Percentiles rank a stretch among this genome's conserved stretches.
Conservation (phyloP, 257 asterid genomes). For the Mentha longifolia region DNA sequence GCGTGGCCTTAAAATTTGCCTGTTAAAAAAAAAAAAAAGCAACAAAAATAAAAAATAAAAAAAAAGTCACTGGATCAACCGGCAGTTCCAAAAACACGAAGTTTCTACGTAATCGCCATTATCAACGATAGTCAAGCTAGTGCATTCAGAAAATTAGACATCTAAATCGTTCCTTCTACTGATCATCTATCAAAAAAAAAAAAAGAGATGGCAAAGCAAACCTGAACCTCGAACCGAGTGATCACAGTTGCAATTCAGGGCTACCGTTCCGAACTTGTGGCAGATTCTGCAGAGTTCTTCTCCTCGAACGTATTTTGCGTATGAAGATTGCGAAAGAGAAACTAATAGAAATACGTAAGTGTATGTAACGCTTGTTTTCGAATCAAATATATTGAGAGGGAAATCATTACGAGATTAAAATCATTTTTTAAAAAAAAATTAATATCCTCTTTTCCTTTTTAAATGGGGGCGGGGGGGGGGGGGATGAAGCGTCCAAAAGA, state of each 20-base stretch:
- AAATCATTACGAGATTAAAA: conserved; percentile 30
- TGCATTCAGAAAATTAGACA: background rate
- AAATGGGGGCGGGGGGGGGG: background rate
- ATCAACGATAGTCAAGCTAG: background rate
- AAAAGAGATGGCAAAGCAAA: background rate
- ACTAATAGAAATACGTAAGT: conserved; percentile 28
- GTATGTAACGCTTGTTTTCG: conserved; percentile 38
- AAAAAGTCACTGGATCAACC: background rate
- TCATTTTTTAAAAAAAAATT: too few species aligned
- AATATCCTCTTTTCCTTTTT: background rate
- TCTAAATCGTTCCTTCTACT: background rate
- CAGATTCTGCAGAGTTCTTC: conserved; percentile 20
- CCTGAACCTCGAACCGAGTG: conserved; percentile 19
- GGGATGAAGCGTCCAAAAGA: conserved; percentile 17
- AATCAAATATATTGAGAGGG: conserved; percentile 41
- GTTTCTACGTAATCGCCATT: background rate
- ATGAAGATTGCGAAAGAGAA: conserved; percentile 20
- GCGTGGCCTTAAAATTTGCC: too few species aligned
- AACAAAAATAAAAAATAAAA: background rate
- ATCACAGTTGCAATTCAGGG: conserved; percentile 18
- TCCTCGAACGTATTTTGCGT: background rate
- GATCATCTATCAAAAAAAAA: background rate
- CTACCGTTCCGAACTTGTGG: conserved; percentile 19
- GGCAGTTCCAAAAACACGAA: conserved; percentile 15
- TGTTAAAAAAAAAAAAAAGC: too few species aligned